Evolutionary conservation across 306 rosid species (phyloP), one percentile per base, ranked within the genome.

Genomic region (Vigna nakashimae): DNA sequence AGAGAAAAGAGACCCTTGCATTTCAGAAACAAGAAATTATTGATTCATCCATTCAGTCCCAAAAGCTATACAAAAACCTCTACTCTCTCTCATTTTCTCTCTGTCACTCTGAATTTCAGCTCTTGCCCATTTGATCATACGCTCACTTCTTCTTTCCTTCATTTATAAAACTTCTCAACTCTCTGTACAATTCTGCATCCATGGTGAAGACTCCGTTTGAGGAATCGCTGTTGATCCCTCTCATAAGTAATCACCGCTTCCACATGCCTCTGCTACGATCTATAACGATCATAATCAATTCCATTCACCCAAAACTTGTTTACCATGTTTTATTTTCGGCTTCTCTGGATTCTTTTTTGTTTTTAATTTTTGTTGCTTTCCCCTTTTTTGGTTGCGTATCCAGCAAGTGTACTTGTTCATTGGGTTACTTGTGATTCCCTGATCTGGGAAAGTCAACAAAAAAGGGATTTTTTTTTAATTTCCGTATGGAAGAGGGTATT

Each of bases 201-300:
- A 52, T 52, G 57, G 58, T 17, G 20, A 52, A 55, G 30, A 18
- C 84, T 82, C 88, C 73, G 75, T 85, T 80, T 84, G 69, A 76
- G 73, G 84, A 86, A 77, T 87, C 85, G 59, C 83, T 72, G 81
- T 86, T 76, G 82, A 77, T 71, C 82, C 57, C 78, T 74, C 48
- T 80, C 79, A 68, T 78, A 89, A 88, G 97, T 90, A 90, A 90
- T 88, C 75, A 85, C 87, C 84, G 56, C 82, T 77, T 82, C 90
- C 83, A 64, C 71, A 79, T 84, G 65, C 57, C 73, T 83, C 30
- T 71, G 74, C 26, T 40, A 80, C 79, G 90, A 88, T 88, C 90
- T 85, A 79, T 59, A 50, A 62, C 40, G 86, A 88, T 88, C 90
- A 70, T 84, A 84, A 77, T 83, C 80, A 74, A 77, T 88, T 91